Base-by-base conservation (phyloP, 2,329 filamentous ascomycete species). In the Penicillium sp. region DNA sequence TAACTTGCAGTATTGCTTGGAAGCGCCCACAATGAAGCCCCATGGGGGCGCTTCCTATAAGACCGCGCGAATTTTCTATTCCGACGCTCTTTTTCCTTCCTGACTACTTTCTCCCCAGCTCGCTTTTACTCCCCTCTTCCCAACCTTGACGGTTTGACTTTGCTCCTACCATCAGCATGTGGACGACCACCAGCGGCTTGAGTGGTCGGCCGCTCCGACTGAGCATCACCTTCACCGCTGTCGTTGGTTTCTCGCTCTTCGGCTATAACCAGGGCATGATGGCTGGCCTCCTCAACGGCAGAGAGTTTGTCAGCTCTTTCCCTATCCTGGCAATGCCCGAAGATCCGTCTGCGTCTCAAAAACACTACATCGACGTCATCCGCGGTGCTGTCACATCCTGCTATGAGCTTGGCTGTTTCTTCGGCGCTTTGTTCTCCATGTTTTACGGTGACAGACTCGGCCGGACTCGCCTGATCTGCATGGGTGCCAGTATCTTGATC, bases 311-410 rank as follows among this genome's bases (percentile, higher is more conserved):
- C 2, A 7, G 40, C 2, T 39, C 44, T 1, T 58, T 65, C 24
- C 50, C 50, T 5, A 51, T 58, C 17, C 58, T 58, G 12, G 9
- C 3, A 20, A 45, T 46, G 36, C 39, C 48, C 23, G 23, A 41
- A 0, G 62, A 75, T 39, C 58, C 73, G 3, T 75, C 70, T 20
- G 74, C 30, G 2, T 24, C 33, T 12, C 4, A 52, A 41, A 17
- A 18, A 7, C 18, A 40, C n/a, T 56, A 61, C 43, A 46, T 61
- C 46, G 41, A 74, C 12, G 76, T 72, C 29, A 74, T 76, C 68
- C 74, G 76, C 59, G 77, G 75, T 30, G 76, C 76, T 52, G 74
- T 80, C 10, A 78, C 75, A 5, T 75, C 77, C 12, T 78, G 78
- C 50, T 81, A 80, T 57, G 76, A 79, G 49, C 71, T 80, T 40